phyloP scores from a whole-genome alignment of 2,329 filamentous ascomycete genomes.

The Aspergillus sp. region DNA sequence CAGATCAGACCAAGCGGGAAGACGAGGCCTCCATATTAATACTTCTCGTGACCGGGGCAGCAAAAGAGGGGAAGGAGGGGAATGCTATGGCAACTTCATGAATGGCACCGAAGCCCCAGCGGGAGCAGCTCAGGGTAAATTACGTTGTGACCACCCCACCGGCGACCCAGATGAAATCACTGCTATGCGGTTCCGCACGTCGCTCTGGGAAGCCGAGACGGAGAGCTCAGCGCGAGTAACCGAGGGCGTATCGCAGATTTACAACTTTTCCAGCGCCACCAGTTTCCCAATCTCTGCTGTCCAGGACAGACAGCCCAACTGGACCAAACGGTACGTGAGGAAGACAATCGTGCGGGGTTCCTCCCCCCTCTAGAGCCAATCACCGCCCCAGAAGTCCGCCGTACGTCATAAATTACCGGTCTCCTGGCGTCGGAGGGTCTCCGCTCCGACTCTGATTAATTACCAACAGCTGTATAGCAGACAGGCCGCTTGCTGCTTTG shows the following conservation, averaged over 20 bases:
- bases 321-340: too few species aligned
- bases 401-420: background rate
- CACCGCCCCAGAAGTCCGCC: background rate
- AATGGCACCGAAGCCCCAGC: background rate
- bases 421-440: background rate
- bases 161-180: background rate
- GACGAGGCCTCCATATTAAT: background rate
- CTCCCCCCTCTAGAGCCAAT: background rate
- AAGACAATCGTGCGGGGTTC: background rate
- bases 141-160: background rate
- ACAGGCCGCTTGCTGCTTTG: too few species aligned
- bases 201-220: background rate
- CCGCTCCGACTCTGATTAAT: background rate
- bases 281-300: background rate
- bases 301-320: too few species aligned
- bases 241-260: background rate
- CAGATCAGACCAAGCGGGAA: background rate
- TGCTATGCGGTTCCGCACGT: too few species aligned
- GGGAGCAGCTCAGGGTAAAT: background rate
- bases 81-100: background rate
- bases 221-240: background rate
- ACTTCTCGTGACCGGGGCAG: background rate
- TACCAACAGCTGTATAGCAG: too few species aligned
- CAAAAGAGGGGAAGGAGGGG: slow-evolving; percentile 7
- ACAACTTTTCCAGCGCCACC: background rate